Base-by-base conservation (phyloP, 176 grass and related monocot species). In the Eragrostis nindensis region DNA sequence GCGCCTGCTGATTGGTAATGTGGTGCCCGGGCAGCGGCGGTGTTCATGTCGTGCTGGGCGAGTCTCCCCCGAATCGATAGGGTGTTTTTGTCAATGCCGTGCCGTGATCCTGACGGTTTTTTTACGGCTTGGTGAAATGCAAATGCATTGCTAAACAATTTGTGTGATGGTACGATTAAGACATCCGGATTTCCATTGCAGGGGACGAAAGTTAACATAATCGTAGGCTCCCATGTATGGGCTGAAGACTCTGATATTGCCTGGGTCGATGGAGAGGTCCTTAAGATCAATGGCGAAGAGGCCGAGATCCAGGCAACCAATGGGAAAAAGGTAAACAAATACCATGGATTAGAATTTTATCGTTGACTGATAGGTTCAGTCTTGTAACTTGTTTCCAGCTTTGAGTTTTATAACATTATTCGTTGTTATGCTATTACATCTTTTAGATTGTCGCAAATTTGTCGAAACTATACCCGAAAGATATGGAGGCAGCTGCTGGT, bases 171-270 rank as follows among this genome's bases (percentile, higher is more conserved):
- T 47, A 39, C 53, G 15, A 47, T 61, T 70, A 49, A 86, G 42
- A 68, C 12, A 7, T 12, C 10, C 19, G 11, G 64, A 48, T 82
- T 75, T 74, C 53, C 10, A 13, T 83, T 92, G 62, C 81, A 98
- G 96, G 96, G 92, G 80, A 95, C 96, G 38, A 86, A 90, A 75
- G 96, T 99, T 85, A 99, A 99, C 66, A 99, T 99, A 62, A 91
- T 95, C 40, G 91, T 99, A 64, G 96, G 90, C 40, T 99, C 96
- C 77, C 86, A 93, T 88, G 90, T 99, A 38, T 99, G 96, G 96
- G 86, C 94, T 55, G 96, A 95, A 85, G 90, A 99, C 8, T 36
- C 88, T 41, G 82, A 59, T 16, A 46, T 68, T 63, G 73, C 89
- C 60, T 95, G 97, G 97, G 77, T 95, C 80, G 93, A 95, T 93